Base-by-base conservation (phyloP, 192 early-diverging fungal genomes). In the Linnemannia exigua region DNA sequence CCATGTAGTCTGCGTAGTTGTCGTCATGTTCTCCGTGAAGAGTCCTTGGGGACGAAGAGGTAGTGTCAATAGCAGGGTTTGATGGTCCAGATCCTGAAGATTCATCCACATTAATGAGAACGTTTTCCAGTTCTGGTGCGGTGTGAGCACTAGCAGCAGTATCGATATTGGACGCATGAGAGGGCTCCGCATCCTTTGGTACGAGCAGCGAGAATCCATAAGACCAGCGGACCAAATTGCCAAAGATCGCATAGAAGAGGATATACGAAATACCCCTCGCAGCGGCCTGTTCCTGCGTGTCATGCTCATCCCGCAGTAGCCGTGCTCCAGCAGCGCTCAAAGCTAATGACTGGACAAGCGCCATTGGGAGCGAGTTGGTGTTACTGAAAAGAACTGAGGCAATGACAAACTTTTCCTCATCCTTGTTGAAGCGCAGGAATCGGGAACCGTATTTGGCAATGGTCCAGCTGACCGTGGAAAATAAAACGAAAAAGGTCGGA, bases 231-330 rank as follows among this genome's bases (percentile, higher is more conserved):
- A 94, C 67, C 31, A 96, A 89, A 75, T 96, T 95, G 58, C 92
- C 92, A 66, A 97, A 93, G 63, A 95, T 92, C 47, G 93, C 94
- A 82, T 93, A 95, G 37, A 97, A 95, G 51, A 97, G 87, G 22
- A 94, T 94, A 58, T 95, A 97, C 0, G 95, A 94, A 15, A 96
- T 92, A 11, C 93, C 94, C 68, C 95, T 91, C 1, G 90, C 89
- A 22, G 90, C 87, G 25, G 85, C 88, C 36, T 82, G 74, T 25
- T 88, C 90, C 58, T 46, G 28, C 25, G 87, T 91, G 67, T 91
- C 90, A 28, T 90, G 74, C 16, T 80, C 80, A 46, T 88, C 81
- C 72, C 89, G 78, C 20, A 85, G 80, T 1, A 91, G 61, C 3
- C 78, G 69, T 36, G 78, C 69, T 3, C 87, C 90, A 28, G 88